Evolutionary conservation across 1,284 basidiomycete genomes (phyloP), one percentile per base, ranked within the genome.

Genomic region (Anthracocystis setariae): DNA sequence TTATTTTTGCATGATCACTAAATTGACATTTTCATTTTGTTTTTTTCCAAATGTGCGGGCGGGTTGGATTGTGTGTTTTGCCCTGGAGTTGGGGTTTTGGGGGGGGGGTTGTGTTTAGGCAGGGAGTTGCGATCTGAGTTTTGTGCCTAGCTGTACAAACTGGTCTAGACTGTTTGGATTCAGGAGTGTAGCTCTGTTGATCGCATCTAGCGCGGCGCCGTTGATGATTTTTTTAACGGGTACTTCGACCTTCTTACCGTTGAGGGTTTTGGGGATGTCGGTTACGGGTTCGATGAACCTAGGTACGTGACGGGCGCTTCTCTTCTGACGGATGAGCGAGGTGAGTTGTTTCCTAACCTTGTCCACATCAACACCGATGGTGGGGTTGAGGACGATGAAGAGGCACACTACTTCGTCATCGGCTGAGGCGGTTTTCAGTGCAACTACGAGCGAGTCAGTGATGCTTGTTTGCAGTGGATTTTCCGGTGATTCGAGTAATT

Each of bases 161-260:
- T 88, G 88, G 8, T 83, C 84, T 39, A 93, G 85, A 76, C 90
- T 91, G 57, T 88, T 88, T 8, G 91, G 90, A 82, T 93, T 93
- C 37, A 88, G 86, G 68, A 93, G 83, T 8, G 92, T 93, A 13
- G 91, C 87, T 17, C 87, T 88, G 82, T 93, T 93, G 66, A 92
- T 88, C 61, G 85, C 88, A 32, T 86, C 86, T 46, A 90, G 77
- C 12, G 88, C 85, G 0, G 90, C 88, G n/a, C 92, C 91, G 81
- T 92, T 92, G 85, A 93, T 89, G 74, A 93, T 47, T 87, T 92
- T 92, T 83, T 91, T 92, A 29, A 91, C 89, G 9, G 90, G 87
- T 12, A 92, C 90, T 83, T 94, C 92, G 48, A 93, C 91, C 43
- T 90, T 88, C 82, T 94, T 94, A 32, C 90, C 90, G 71, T 93